Evolutionary conservation across 345 rosid genomes (phyloP).

Genomic region (Eucalyptus dawsonii): DNA sequence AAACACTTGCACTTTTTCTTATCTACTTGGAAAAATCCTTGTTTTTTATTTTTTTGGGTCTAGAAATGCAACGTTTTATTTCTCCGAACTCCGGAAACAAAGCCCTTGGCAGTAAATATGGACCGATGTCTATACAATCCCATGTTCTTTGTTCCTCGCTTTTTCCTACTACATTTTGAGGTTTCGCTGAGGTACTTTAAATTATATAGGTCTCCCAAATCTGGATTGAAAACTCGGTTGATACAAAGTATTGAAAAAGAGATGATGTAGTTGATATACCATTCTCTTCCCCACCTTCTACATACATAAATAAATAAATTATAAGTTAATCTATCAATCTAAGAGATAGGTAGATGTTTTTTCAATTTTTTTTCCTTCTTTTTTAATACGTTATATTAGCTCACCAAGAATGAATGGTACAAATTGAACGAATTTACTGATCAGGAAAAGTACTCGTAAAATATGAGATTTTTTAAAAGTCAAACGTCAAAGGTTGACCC

Average conservation of each 20-base stretch:
- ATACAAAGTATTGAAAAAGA: neutral
- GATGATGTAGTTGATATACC: neutral
- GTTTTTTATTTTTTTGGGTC: no score
- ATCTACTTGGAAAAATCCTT: neutral
- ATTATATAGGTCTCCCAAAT: neutral
- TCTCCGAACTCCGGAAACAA: no score
- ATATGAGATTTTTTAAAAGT: no score
- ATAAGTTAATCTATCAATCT: neutral
- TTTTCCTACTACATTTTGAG: neutral
- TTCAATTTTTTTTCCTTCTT: no score
- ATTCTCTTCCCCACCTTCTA: neutral
- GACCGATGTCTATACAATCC: neutral
- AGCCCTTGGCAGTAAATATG: neutral
- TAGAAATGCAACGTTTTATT: no score
- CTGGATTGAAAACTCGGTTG: neutral
- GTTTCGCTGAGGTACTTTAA: neutral
- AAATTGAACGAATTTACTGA: no score
- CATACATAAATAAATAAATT: neutral
- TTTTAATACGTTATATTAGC: neutral
- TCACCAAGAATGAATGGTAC: no score
- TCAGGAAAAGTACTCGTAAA: no score
- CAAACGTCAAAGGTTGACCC: no score
- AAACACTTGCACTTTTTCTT: neutral
- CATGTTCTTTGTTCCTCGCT: fast-evolving
- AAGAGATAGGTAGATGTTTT: neutral